phyloP scores from a whole-genome alignment of 306 rosid genomes.

The Albizia julibrissin region DNA sequence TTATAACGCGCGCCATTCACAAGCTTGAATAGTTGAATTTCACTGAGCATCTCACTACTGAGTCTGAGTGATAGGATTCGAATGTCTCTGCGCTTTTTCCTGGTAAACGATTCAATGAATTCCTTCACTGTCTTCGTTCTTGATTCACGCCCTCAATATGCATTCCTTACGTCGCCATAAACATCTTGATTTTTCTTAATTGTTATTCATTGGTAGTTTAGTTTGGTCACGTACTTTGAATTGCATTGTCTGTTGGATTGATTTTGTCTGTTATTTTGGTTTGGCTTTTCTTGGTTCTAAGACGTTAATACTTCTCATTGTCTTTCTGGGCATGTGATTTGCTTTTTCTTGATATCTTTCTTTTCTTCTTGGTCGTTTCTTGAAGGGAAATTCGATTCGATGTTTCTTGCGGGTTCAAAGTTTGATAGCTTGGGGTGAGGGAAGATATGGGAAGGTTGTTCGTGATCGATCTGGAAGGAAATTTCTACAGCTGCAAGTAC shows the following conservation, averaged over 20 bases:
- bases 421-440: constrained; percentile 33
- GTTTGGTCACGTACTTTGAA: constrained; percentile 14
- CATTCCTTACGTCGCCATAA: not conserved
- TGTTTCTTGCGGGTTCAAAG: constrained; percentile 16
- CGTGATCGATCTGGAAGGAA: constrained; percentile 61
- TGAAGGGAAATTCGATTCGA: constrained; percentile 20
- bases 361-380: constrained; percentile 13
- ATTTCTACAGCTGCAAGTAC: constrained; percentile 66
- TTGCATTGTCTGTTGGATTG: constrained; percentile 1
- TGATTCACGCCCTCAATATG: constrained; percentile 10
- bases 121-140: not conserved
- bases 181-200: not conserved
- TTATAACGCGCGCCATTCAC: constrained; percentile 20
- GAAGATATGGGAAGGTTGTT: constrained; percentile 72
- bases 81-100: not conserved
- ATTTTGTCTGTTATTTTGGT: not conserved
- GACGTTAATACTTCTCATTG: constrained; percentile 4
- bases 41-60: not conserved
- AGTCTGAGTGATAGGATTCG: not conserved
- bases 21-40: constrained; percentile 3
- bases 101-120: constrained; percentile 12
- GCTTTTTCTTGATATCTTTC: too few relatives aligned
- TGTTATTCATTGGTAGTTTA: not conserved
- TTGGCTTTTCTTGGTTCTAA: constrained; percentile 27
- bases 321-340: constrained; percentile 19